Conservation (phyloP, 495 filamentous ascomycete species). For the Hypomontagnella monticulosa region DNA sequence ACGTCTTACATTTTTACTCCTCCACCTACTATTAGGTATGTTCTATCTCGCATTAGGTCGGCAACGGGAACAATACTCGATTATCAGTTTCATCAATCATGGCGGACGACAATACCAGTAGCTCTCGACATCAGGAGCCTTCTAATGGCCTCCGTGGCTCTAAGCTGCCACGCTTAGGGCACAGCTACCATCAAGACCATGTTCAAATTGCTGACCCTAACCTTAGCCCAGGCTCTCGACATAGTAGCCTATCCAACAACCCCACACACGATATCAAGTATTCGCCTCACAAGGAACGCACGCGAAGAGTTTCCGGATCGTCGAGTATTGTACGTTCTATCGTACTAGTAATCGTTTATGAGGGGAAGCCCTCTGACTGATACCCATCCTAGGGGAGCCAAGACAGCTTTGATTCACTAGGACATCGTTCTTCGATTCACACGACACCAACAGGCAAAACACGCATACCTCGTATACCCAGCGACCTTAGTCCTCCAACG, state of each 20-base stretch:
- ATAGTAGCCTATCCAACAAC: constrained; percentile 18
- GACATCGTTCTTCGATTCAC: constrained; percentile 17
- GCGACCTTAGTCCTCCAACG: constrained; percentile 2
- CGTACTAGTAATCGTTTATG: neutral
- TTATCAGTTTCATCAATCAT: constrained; percentile 17
- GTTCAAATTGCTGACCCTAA: constrained; percentile 25
- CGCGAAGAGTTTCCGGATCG: constrained; percentile 13
- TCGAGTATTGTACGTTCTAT: constrained; percentile 34
- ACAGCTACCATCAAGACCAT: constrained; percentile 18
- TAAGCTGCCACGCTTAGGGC: constrained; percentile 24
- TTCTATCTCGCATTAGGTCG: constrained; percentile 21
- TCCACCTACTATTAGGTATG: constrained; percentile 42
- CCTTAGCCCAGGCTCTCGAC: constrained; percentile 21
- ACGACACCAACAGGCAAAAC: constrained; percentile 7
- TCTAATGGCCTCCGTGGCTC: constrained; percentile 21
- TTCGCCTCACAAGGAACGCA: constrained; percentile 3
- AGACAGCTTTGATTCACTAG: constrained; percentile 28
- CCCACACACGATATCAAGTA: constrained; percentile 20
- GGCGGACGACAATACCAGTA: constrained; percentile 16
- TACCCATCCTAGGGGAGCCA: constrained; percentile 30
- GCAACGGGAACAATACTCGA: constrained; percentile 1
- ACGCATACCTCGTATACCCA: constrained; percentile 5
- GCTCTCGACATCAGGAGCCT: constrained; percentile 15
- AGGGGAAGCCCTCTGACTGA: neutral
- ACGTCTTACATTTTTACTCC: constrained; percentile 3